A percentile compares a stretch with the other conserved stretches of the same genome.
phyloP scores from a whole-genome alignment of 164 flowering plant species.

The Brasenia schreberi region DNA sequence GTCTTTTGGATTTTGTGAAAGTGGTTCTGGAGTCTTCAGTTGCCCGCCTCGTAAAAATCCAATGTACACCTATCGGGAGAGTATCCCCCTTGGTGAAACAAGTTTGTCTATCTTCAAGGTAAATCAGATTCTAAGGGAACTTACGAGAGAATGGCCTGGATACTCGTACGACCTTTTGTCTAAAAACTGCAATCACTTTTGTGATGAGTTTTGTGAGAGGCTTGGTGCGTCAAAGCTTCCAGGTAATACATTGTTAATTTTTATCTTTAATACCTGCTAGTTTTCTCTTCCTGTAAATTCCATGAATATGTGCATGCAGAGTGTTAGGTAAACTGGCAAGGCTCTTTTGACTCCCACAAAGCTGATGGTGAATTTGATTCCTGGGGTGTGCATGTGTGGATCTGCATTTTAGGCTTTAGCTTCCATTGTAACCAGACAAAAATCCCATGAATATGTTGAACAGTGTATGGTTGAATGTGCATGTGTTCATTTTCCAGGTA shows the following conservation, averaged over 20 bases:
- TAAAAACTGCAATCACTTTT: constrained; percentile 94
- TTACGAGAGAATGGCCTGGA: constrained; percentile 95
- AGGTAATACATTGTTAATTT: constrained; percentile 30
- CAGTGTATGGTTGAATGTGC: too few relatives aligned
- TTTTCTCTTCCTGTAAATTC: too few relatives aligned
- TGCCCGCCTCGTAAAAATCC: constrained; percentile 80
- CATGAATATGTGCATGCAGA: too few relatives aligned
- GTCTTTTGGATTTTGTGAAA: constrained; percentile 95
- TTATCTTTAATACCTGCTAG: background rate
- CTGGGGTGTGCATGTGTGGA: too few relatives aligned
- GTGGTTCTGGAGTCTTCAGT: constrained; percentile 85
- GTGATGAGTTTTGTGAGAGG: constrained; percentile 82
- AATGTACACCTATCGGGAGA: constrained; percentile 88
- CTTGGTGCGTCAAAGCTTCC: constrained; percentile 91
- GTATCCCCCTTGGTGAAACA: constrained; percentile 67
- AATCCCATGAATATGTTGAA: too few relatives aligned
- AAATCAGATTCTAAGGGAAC: constrained; percentile 76
- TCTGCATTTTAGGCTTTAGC: too few relatives aligned
- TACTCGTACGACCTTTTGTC: constrained; percentile 67
- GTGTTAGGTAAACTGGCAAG: too few relatives aligned
- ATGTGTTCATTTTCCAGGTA: too few relatives aligned
- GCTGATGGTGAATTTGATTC: too few relatives aligned
- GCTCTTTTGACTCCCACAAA: too few relatives aligned
- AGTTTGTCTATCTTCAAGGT: constrained; percentile 43
- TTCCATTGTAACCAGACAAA: too few relatives aligned